These are phyloP conservation scores for Trypanosoma vivax DNA, from an alignment of 208 protist genomes.

Conservation along the genomic window DNA sequence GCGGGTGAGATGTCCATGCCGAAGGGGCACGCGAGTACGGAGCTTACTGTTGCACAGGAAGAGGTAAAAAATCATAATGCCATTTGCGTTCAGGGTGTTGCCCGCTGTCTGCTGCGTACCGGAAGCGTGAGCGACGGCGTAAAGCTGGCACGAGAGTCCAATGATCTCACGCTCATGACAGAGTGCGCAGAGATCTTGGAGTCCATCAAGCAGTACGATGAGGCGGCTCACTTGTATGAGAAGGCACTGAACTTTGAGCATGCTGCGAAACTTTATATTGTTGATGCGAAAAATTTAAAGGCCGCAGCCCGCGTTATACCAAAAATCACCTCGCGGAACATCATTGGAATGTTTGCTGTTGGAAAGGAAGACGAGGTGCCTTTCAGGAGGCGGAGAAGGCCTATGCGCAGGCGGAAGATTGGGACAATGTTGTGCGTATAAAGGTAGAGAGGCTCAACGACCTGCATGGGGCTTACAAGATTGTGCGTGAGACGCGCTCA, in stretches of 20 bases:
- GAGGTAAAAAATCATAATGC: conserved; percentile 80
- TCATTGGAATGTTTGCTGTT: conserved; percentile 89
- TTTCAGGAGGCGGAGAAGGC: conserved; percentile 90
- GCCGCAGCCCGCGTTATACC: conserved; percentile 79
- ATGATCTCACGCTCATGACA: conserved; percentile 47
- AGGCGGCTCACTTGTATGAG: conserved; percentile 94
- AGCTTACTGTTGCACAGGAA: conserved; percentile 56
- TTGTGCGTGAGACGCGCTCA: conserved; percentile 91
- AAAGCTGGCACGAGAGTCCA: conserved; percentile 70
- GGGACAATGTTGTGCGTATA: conserved; percentile 93
- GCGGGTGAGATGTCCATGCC: conserved; percentile 52
- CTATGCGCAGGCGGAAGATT: conserved; percentile 92
- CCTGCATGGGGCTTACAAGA: conserved; percentile 90
- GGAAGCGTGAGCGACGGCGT: conserved; percentile 83
- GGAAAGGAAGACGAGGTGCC: conserved; percentile 85
- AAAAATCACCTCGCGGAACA: conserved; percentile 90
- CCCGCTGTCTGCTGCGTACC: conserved; percentile 84
- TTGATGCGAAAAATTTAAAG: conserved; percentile 89
- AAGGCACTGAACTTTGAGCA: conserved; percentile 85
- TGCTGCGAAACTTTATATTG: conserved; percentile 93
- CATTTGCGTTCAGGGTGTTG: conserved; percentile 77
- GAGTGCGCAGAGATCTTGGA: conserved; percentile 94
- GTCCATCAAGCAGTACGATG: conserved; percentile 84
- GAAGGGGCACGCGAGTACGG: conserved; percentile 71
- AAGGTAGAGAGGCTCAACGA: conserved; percentile 92